Conservation (phyloP, 1,284 basidiomycete genomes). For the Apiotrichum veenhuisii region DNA sequence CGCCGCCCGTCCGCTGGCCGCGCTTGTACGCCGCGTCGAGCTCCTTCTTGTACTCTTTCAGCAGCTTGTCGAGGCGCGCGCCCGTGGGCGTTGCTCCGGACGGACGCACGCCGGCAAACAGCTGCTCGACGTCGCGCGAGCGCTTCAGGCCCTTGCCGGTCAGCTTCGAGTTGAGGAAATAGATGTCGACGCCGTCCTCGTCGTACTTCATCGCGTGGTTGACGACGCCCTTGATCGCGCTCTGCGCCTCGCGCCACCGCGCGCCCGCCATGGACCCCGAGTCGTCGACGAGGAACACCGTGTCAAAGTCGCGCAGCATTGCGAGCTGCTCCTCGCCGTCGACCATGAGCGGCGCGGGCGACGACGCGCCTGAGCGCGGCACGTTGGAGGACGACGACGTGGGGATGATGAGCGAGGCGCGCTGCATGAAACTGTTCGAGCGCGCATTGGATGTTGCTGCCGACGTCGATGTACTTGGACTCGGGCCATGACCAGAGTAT, state of each 20-base stretch:
- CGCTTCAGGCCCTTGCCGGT: slow-evolving; percentile 31
- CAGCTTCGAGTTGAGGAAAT: slow-evolving; percentile 42
- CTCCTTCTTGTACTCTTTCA: slow-evolving; percentile 37
- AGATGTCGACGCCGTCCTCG: slow-evolving; percentile 43
- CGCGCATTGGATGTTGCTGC: neutral
- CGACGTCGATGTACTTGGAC: neutral
- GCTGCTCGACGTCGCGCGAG: slow-evolving; percentile 35
- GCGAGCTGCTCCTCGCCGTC: slow-evolving; percentile 32
- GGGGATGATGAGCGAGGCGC: neutral
- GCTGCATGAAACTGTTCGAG: neutral
- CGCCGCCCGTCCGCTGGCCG: slow-evolving; percentile 3
- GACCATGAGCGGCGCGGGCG: neutral
- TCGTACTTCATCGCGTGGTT: slow-evolving; percentile 39
- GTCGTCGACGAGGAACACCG: slow-evolving; percentile 44
- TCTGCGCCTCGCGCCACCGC: slow-evolving; percentile 36
- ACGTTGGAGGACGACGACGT: too few relatives aligned
- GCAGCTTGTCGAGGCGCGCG: slow-evolving; percentile 32
- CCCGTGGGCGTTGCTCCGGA: slow-evolving; percentile 42
- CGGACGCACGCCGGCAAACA: slow-evolving; percentile 40
- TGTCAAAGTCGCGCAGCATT: slow-evolving; percentile 41
- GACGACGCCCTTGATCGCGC: slow-evolving; percentile 40
- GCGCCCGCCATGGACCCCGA: slow-evolving; percentile 39
- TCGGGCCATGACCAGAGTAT: neutral
- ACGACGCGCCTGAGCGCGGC: neutral
- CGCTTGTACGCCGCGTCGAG: slow-evolving; percentile 25